A percentile compares a stretch with the other conserved stretches of the same genome.
phyloP scores from a whole-genome alignment of 352 stramenopile genomes.

The Pythium insidiosum region DNA sequence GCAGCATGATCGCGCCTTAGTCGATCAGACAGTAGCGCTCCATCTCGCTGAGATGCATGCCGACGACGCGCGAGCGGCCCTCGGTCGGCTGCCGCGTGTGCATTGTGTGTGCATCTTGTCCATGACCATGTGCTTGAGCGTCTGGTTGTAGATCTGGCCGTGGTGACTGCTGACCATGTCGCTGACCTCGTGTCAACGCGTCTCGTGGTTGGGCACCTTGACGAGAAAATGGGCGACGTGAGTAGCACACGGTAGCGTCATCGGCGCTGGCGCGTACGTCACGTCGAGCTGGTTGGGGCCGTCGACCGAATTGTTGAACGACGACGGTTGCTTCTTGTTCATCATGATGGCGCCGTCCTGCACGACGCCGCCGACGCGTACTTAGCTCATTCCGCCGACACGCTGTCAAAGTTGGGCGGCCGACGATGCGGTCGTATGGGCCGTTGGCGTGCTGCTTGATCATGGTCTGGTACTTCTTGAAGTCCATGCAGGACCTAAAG shows the following conservation, averaged over 20 bases:
- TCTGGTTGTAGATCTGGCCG: conserved; percentile 99
- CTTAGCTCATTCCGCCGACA: conserved; percentile 95
- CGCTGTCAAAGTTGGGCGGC: conserved; percentile 84
- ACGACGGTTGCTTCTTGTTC: conserved; percentile 96
- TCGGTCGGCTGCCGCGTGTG: conserved; percentile 99
- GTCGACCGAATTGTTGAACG: conserved; percentile 87
- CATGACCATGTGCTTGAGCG: conserved; percentile 99
- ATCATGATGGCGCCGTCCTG: conserved; percentile 96
- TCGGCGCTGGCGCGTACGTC: conserved; percentile 78
- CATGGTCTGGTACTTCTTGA: conserved; percentile 97
- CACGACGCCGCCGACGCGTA: conserved; percentile 76
- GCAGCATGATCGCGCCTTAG: conserved; percentile 98
- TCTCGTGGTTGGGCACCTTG: conserved; percentile 96
- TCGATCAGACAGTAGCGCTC: conserved; percentile 99
- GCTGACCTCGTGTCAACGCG: conserved; percentile 96
- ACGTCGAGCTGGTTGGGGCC: conserved; percentile 64
- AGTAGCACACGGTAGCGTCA: conserved; percentile 97
- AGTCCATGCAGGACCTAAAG: conserved; percentile 98
- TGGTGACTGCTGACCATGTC: conserved; percentile 99
- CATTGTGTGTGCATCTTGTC: conserved; percentile 99
- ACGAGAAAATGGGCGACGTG: conserved; percentile 98
- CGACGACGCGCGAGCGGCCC: conserved; percentile 95
- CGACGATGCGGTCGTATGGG: conserved; percentile 93
- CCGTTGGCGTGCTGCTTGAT: conserved; percentile 97
- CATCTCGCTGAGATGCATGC: conserved; percentile 99